Evolutionary conservation across 2,329 filamentous ascomycete species (phyloP).

Genomic region (Zasmidium citrigriseum): DNA sequence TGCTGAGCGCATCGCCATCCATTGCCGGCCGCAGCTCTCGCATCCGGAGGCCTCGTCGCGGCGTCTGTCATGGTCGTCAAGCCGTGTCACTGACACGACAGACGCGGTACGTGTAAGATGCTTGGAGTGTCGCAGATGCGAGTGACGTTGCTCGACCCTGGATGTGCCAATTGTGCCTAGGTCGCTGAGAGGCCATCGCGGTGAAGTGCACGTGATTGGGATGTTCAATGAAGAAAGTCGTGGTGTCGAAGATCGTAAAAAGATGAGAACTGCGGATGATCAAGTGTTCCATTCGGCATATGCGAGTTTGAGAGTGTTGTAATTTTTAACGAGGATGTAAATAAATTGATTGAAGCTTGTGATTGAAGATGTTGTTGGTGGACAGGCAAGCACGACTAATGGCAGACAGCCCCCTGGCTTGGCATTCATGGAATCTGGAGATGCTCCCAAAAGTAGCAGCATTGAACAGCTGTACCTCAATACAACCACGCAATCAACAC

Average conservation of each 20-base stretch:
- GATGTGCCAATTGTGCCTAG: too few species aligned
- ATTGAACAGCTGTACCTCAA: conserved; percentile 3
- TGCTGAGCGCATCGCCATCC: neutral
- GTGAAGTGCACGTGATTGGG: neutral
- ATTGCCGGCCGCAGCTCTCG: neutral
- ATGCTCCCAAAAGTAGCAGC: neutral
- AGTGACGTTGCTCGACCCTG: neutral
- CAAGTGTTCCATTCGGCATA: too few species aligned
- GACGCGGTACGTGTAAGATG: too few species aligned
- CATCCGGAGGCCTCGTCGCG: neutral
- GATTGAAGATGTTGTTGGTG: too few species aligned
- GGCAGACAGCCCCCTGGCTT: neutral
- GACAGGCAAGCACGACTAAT: neutral
- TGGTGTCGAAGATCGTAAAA: neutral
- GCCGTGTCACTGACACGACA: neutral
- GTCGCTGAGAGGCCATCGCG: neutral
- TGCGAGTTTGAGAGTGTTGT: too few species aligned
- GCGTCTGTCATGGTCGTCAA: neutral
- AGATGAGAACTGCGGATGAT: too few species aligned
- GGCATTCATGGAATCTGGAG: neutral
- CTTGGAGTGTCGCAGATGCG: neutral
- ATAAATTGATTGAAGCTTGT: too few species aligned
- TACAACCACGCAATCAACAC: neutral
- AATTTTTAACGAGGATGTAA: too few species aligned
- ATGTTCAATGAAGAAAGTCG: neutral